These are phyloP conservation scores for Sugiyamaella smithiae DNA, from an alignment of 805 yeast genomes.

Conservation along the genomic window DNA sequence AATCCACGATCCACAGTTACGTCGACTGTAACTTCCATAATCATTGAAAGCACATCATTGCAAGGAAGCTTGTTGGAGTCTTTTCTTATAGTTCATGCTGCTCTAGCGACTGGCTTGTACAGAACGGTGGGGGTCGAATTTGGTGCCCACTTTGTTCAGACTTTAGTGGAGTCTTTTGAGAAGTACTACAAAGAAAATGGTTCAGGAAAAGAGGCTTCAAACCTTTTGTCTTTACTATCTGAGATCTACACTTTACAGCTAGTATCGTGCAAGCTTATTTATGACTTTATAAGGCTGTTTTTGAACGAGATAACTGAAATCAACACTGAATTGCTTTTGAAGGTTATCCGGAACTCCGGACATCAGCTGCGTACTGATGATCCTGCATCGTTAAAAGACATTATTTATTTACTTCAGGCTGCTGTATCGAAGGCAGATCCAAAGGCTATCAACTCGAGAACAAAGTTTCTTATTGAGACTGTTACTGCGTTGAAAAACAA, in stretches of 20 bases:
- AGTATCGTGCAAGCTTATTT: slow-evolving; percentile 68
- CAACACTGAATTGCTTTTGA: slow-evolving; percentile 73
- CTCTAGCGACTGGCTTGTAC: slow-evolving; percentile 70
- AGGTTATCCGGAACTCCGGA: slow-evolving; percentile 74
- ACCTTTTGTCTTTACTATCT: slow-evolving; percentile 69
- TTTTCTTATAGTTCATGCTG: slow-evolving; percentile 75
- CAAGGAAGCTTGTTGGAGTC: slow-evolving; percentile 72
- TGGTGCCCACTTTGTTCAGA: slow-evolving; percentile 83
- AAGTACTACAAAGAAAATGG: slow-evolving; percentile 20
- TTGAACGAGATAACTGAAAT: slow-evolving; percentile 59
- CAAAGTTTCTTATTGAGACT: slow-evolving; percentile 80
- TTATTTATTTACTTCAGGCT: slow-evolving; percentile 57
- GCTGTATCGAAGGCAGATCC: slow-evolving; percentile 41
- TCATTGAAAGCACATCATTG: slow-evolving; percentile 61
- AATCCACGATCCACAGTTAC: slow-evolving; percentile 81
- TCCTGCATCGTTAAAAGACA: slow-evolving; percentile 78
- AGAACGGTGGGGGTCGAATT: slow-evolving; percentile 80
- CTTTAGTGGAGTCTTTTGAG: slow-evolving; percentile 69
- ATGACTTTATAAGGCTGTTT: slow-evolving; percentile 61
- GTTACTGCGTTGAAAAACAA: slow-evolving; percentile 84
- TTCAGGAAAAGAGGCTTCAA: slow-evolving; percentile 49
- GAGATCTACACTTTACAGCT: slow-evolving; percentile 76
- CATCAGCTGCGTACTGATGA: slow-evolving; percentile 86
- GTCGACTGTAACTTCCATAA: slow-evolving; percentile 58
- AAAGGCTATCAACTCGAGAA: slow-evolving; percentile 51